Evolutionary conservation across 257 asterid species (phyloP).

Genomic region (Asclepias syriaca): DNA sequence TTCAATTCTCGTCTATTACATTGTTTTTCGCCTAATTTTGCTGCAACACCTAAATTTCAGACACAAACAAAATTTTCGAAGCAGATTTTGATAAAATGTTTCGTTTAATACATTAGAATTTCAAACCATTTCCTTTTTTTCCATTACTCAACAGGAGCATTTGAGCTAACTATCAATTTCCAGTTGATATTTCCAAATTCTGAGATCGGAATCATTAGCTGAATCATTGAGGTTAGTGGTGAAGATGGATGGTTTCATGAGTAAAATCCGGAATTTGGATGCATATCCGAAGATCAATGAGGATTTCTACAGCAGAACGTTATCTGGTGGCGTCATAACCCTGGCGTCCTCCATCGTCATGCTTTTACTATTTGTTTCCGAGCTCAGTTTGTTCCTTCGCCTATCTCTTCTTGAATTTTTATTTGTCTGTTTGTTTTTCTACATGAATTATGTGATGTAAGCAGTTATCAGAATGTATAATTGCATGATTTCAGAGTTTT

Average conservation of each 20-base stretch:
- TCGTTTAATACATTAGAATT: constrained; percentile 5
- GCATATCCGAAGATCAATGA: constrained; percentile 96
- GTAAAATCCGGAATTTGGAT: constrained; percentile 70
- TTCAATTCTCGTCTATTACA: neutral
- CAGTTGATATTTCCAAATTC: constrained; percentile 3
- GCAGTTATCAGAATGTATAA: neutral
- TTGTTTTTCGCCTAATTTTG: neutral
- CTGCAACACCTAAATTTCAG: constrained; percentile 8
- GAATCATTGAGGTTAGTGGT: neutral
- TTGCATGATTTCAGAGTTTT: neutral
- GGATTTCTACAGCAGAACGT: constrained; percentile 96
- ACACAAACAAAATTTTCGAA: constrained; percentile 14
- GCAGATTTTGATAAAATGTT: neutral
- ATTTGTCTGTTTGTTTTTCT: neutral
- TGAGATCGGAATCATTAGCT: neutral
- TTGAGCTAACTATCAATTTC: constrained; percentile 4
- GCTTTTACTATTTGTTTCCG: constrained; percentile 87
- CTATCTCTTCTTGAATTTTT: neutral
- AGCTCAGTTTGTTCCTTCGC: constrained; percentile 63
- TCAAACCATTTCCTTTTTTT: neutral
- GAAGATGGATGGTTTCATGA: constrained; percentile 62
- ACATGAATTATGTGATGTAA: neutral
- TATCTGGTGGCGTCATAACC: constrained; percentile 90
- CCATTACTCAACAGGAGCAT: constrained; percentile 26
- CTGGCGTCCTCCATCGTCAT: constrained; percentile 74